phyloP scores from a whole-genome alignment of 2,329 filamentous ascomycete genomes.

The Fonsecaea pedrosoi region DNA sequence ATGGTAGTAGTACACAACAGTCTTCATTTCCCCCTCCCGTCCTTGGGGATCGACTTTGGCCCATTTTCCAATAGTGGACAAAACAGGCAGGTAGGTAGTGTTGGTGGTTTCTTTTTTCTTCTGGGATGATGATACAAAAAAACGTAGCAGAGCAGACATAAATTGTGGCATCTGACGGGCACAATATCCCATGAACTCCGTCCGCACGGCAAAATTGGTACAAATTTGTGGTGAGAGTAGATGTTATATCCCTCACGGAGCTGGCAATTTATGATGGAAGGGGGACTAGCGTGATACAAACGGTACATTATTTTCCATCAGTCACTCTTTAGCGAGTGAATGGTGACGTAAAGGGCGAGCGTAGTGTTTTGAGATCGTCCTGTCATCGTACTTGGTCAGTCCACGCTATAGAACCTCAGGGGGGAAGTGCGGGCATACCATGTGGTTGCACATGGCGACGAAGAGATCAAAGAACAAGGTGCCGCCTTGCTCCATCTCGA shows the following conservation, averaged over 20 bases:
- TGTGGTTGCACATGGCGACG: constrained; percentile 89
- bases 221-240: not conserved
- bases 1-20: constrained; percentile 8
- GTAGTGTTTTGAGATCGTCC: constrained; percentile 42
- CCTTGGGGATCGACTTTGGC: not conserved
- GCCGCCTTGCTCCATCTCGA: constrained; percentile 88
- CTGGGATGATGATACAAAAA: constrained; percentile 22
- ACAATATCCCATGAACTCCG: constrained; percentile 14
- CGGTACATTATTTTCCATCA: constrained; percentile 5
- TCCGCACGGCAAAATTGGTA: constrained; percentile 5
- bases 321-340: constrained; percentile 33
- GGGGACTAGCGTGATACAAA: constrained; percentile 15
- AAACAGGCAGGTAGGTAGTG: not conserved
- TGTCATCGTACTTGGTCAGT: constrained; percentile 10
- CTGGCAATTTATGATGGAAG: constrained; percentile 28
- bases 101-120: not conserved
- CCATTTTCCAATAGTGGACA: not conserved
- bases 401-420: not conserved
- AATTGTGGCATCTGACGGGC: not conserved
- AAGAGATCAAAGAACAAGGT: constrained; percentile 93
- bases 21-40: not conserved
- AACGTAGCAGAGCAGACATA: constrained; percentile 1
- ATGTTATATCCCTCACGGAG: not conserved
- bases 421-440: constrained; percentile 62
- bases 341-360: constrained; percentile 39